These are phyloP conservation scores for Gossypium herbaceum DNA, from an alignment of 345 rosid genomes.

Conservation along the genomic window DNA sequence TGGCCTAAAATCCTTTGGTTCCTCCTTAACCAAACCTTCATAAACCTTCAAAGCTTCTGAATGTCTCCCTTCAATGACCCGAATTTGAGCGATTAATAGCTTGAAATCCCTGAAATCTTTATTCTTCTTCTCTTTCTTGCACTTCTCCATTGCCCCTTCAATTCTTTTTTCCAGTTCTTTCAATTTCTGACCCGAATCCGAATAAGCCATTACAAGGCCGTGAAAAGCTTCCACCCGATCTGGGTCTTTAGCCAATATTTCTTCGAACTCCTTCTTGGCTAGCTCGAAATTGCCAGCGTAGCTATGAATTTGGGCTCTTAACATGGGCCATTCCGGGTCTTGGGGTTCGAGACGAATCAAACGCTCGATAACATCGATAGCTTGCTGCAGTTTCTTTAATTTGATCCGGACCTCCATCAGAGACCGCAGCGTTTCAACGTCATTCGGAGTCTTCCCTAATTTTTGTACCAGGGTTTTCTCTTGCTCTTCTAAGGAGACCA, in stretches of 20 bases:
- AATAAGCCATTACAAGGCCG: slow-evolving; percentile 65
- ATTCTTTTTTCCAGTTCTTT: slow-evolving; percentile 51
- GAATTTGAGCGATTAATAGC: slow-evolving; percentile 70
- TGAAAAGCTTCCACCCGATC: slow-evolving; percentile 84
- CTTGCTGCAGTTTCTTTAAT: slow-evolving; percentile 49
- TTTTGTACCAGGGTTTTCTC: slow-evolving; percentile 51
- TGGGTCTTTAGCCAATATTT: slow-evolving; percentile 59
- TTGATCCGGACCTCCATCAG: slow-evolving; percentile 74
- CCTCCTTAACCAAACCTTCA: slow-evolving; percentile 76
- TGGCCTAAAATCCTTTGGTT: slow-evolving; percentile 91
- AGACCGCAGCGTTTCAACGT: slow-evolving; percentile 45
- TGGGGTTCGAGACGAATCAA: slow-evolving; percentile 70
- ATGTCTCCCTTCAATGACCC: slow-evolving; percentile 64
- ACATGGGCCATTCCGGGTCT: slow-evolving; percentile 70
- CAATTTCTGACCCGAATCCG: slow-evolving; percentile 50
- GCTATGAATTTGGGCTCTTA: slow-evolving; percentile 58
- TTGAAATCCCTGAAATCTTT: slow-evolving; percentile 74
- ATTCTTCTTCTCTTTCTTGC: slow-evolving; percentile 62
- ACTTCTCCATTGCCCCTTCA: slow-evolving; percentile 60
- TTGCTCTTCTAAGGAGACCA: slow-evolving; percentile 35
- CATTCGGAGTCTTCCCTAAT: slow-evolving; percentile 38
- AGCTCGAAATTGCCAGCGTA: slow-evolving; percentile 57
- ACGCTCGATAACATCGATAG: slow-evolving; percentile 52
- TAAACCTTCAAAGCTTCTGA: slow-evolving; percentile 73
- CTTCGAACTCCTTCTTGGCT: slow-evolving; percentile 59